Base-by-base conservation (phyloP, 768 basidiomycete species). In the Glaciozyma antarctica region DNA sequence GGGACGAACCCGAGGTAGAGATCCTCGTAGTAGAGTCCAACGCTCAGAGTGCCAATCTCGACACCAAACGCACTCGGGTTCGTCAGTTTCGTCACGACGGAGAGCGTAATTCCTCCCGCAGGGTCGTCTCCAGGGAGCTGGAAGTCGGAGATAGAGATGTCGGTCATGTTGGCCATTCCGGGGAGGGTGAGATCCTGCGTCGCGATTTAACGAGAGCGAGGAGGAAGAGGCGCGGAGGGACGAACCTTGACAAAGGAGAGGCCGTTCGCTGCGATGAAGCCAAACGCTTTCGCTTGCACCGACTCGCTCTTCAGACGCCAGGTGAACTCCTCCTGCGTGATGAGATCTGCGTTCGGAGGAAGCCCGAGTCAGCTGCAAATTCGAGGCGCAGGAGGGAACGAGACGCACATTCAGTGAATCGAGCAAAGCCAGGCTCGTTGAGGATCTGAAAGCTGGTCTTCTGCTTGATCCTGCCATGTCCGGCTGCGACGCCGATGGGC, bases 91-190 rank as follows among this genome's bases (percentile, higher is more conserved):
- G 66, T 62, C 34, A 55, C 53, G 3, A 63, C 55, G 22, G 55
- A 41, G n/a, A 86, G 86, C 73, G 85, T 76, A 67, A 88, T 85
- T 28, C 87, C 87, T 58, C 85, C 85, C 0, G 77, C 78, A 16
- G 85, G 83, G 75, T 82, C 81, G 71, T 87, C 86, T 52, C 82
- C 82, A 0, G 87, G 86, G 17, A 88, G 77, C 61, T 71, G 80
- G 59, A 88, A 80, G 62, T 86, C 82, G 61, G 79, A 75, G 26
- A 88, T 77, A 26, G 74, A 62, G 49, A 86, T 82, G 73, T 81
- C 79, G 3, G 47, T 43, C 24, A 47, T 32, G 38, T 53, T 57
- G 34, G 61, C 55, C 54, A 57, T 28, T 26, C 53, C 38, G 6
- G 45, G 49, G 9, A 44, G 30, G 0, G 41, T 28, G 41, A 53